Evolutionary conservation across 2,329 filamentous ascomycete genomes (phyloP).

Genomic region (Eutypella sp.): DNA sequence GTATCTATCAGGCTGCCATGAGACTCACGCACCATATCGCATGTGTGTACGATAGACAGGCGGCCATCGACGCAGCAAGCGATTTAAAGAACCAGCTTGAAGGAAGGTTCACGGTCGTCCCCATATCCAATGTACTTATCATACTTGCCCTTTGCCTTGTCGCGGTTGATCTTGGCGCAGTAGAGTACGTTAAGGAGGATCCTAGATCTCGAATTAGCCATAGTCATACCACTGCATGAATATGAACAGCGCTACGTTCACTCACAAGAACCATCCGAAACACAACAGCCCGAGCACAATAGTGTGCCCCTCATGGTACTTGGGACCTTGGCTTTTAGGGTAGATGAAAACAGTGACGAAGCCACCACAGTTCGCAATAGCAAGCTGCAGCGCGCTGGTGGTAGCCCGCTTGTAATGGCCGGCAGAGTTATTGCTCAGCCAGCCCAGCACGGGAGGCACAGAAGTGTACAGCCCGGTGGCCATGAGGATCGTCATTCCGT

Average conservation of each 20-base stretch:
- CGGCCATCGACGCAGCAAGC: no score
- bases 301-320: constrained; percentile 57
- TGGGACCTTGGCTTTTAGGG: constrained; percentile 48
- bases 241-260: no score
- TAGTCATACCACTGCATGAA: no score
- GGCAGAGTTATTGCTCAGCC: constrained; percentile 50
- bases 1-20: no score
- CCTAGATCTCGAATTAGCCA: constrained; percentile 31
- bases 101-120: constrained; percentile 60
- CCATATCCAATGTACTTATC: constrained; percentile 50
- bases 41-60: no score
- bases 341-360: constrained; percentile 64
- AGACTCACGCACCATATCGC: no score
- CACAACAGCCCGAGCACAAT: constrained; percentile 56
- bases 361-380: constrained; percentile 62
- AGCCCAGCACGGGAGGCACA: constrained; percentile 58
- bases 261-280: constrained; percentile 60
- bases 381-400: constrained; percentile 59
- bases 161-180: constrained; percentile 58
- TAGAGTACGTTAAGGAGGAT: constrained; percentile 57
- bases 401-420: constrained; percentile 65
- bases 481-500: constrained; percentile 65
- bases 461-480: constrained; percentile 59
- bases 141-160: constrained; percentile 57
- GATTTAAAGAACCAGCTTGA: constrained; percentile 54